phyloP scores from a whole-genome alignment of 192 early-diverging fungal genomes.

The Backusella australiensis region DNA sequence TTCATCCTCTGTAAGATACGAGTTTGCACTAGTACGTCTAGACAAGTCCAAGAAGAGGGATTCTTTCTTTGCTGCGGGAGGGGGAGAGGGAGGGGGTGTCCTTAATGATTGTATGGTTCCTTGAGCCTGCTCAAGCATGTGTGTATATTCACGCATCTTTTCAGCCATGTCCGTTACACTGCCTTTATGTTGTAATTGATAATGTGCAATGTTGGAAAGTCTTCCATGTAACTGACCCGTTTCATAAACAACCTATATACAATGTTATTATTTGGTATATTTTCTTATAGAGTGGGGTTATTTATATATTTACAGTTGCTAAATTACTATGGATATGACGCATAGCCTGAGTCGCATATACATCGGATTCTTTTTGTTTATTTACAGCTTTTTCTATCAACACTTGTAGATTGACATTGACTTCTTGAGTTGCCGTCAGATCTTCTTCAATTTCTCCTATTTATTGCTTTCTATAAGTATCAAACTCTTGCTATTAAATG shows the following conservation, averaged over 20 bases:
- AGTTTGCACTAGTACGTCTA: background rate
- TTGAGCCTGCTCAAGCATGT: constrained; percentile 34
- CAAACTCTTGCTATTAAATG: background rate
- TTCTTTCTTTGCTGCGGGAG: background rate
- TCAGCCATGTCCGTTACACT: constrained; percentile 21
- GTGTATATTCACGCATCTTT: constrained; percentile 31
- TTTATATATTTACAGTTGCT: constrained; percentile 14
- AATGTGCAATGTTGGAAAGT: constrained; percentile 21
- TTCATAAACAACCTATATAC: constrained; percentile 18
- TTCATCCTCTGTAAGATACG: background rate
- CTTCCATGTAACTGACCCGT: constrained; percentile 19
- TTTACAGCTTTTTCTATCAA: constrained; percentile 27
- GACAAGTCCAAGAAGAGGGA: background rate
- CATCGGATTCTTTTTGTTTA: constrained; percentile 27
- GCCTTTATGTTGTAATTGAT: constrained; percentile 25
- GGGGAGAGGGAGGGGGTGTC: background rate
- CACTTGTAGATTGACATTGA: constrained; percentile 33
- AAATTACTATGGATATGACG: constrained; percentile 25
- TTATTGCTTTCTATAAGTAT: background rate
- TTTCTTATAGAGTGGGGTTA: too few species aligned
- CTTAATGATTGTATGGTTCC: constrained; percentile 23
- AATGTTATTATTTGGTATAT: background rate
- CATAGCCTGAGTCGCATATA: constrained; percentile 22
- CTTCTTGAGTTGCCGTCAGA: constrained; percentile 29
- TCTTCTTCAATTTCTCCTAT: constrained; percentile 24